A percentile compares a stretch with the other conserved stretches of the same genome.
Conservation (phyloP, 805 yeast species). For the Pichia deserticola region DNA sequence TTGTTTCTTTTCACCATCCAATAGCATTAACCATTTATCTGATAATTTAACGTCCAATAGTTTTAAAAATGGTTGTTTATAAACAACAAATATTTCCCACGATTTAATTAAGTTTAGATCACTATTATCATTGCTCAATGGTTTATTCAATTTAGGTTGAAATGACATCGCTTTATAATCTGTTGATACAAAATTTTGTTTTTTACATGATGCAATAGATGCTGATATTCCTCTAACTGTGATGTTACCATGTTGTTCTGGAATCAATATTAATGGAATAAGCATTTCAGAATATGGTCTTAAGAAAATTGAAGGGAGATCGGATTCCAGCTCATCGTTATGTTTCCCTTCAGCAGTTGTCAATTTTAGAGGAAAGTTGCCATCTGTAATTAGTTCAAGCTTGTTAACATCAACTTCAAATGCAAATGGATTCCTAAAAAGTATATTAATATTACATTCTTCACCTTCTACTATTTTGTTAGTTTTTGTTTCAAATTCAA, state of each 20-base stretch:
- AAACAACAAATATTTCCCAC: conserved; percentile 25
- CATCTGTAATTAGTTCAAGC: conserved; percentile 31
- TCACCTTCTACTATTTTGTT: conserved; percentile 51
- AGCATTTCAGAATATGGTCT: conserved; percentile 31
- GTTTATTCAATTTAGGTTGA: conserved; percentile 9
- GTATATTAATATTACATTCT: conserved; percentile 45
- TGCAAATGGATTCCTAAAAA: conserved; percentile 71
- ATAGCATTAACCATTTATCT: conserved; percentile 63
- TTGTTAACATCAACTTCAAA: conserved; percentile 60
- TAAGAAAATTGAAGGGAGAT: conserved; percentile 24
- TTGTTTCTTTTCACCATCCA: conserved; percentile 64
- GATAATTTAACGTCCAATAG: conserved; percentile 44
- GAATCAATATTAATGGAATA: conserved; percentile 40
- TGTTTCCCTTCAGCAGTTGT: conserved; percentile 2
- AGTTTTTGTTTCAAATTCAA: conserved; percentile 14
- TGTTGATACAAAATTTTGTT: conserved; percentile 32
- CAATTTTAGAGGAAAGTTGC: conserved; percentile 19
- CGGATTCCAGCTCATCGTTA: conserved; percentile 11
- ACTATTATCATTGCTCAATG: background rate
- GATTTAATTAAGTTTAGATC: conserved; percentile 17
- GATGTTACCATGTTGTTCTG: conserved; percentile 42
- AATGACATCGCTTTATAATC: background rate
- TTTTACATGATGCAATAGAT: conserved; percentile 42
- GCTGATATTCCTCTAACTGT: conserved; percentile 45
- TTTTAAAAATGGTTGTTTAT: conserved; percentile 54